phyloP scores from a whole-genome alignment of 192 early-diverging fungal genomes.

The Geosiphon pyriformis region DNA sequence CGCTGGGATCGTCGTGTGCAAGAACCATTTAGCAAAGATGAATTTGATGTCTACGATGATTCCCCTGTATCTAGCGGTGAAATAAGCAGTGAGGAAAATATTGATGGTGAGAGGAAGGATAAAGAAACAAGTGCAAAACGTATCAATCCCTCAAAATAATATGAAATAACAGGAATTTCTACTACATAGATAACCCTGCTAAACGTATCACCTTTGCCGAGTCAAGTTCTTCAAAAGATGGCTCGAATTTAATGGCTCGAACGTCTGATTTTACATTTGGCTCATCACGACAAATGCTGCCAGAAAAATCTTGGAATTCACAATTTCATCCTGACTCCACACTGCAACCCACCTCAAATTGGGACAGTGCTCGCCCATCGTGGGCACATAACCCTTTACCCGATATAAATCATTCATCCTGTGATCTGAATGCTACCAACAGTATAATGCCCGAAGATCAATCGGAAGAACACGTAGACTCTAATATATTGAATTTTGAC shows the following conservation, averaged over 20 bases:
- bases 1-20: background rate
- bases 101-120: background rate
- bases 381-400: too few species aligned
- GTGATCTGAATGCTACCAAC: too few species aligned
- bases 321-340: background rate
- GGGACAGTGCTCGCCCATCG: too few species aligned
- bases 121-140: background rate
- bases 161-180: constrained; percentile 10
- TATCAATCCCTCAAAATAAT: constrained; percentile 11
- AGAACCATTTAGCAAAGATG: background rate
- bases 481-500: too few species aligned
- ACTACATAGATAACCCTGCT: background rate
- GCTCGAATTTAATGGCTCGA: background rate
- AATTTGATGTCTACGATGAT: background rate
- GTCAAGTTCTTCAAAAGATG: background rate
- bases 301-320: background rate
- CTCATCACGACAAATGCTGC: background rate
- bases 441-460: too few species aligned
- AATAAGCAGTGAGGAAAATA: background rate
- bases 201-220: background rate
- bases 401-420: too few species aligned
- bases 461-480: too few species aligned
- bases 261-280: background rate
- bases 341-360: too few species aligned
- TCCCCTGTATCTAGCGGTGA: background rate